Evolutionary conservation across 495 filamentous ascomycete genomes (phyloP).

Genomic region (Xeromyces bisporus): DNA sequence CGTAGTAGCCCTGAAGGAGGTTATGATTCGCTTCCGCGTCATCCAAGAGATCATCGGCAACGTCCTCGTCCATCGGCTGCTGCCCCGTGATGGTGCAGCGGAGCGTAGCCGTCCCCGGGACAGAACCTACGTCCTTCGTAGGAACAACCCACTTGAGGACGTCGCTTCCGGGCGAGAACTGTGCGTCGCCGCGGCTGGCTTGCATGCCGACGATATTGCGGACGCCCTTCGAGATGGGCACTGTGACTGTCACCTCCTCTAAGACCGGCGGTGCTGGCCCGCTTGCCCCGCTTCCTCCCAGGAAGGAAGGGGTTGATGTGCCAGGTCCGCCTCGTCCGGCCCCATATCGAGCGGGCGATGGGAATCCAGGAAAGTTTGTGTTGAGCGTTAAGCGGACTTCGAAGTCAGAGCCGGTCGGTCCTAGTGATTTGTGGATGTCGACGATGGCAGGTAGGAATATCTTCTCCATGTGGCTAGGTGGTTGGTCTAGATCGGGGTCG

Average conservation of each 20-base stretch:
- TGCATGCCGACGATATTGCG: slow-evolving; percentile 77
- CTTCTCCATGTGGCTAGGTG: slow-evolving; percentile 37
- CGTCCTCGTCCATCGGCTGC: slow-evolving; percentile 29
- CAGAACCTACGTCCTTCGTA: slow-evolving; percentile 43
- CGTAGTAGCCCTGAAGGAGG: slow-evolving; percentile 37
- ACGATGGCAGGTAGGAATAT: slow-evolving; percentile 67
- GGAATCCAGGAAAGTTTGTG: slow-evolving; percentile 35
- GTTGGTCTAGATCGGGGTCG: slow-evolving; percentile 23
- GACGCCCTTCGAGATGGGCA: slow-evolving; percentile 67
- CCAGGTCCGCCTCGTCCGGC: slow-evolving; percentile 28
- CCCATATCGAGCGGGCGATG: slow-evolving; percentile 17
- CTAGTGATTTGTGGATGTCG: slow-evolving; percentile 66
- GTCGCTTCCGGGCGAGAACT: slow-evolving; percentile 52
- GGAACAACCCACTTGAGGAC: slow-evolving; percentile 73
- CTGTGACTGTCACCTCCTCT: slow-evolving; percentile 63
- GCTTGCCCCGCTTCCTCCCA: slow-evolving; percentile 31
- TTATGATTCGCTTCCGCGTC: slow-evolving; percentile 23
- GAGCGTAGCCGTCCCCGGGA: slow-evolving; percentile 52
- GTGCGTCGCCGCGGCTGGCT: slow-evolving; percentile 69
- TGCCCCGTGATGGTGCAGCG: slow-evolving; percentile 65
- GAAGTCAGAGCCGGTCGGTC: slow-evolving; percentile 60
- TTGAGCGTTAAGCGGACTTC: slow-evolving; percentile 68
- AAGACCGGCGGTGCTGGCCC: slow-evolving; percentile 36
- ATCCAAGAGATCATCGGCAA: slow-evolving; percentile 40
- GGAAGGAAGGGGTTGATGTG: slow-evolving; percentile 43